Base-by-base conservation (phyloP, 768 basidiomycete species). In the Panaeolus papilionaceus region DNA sequence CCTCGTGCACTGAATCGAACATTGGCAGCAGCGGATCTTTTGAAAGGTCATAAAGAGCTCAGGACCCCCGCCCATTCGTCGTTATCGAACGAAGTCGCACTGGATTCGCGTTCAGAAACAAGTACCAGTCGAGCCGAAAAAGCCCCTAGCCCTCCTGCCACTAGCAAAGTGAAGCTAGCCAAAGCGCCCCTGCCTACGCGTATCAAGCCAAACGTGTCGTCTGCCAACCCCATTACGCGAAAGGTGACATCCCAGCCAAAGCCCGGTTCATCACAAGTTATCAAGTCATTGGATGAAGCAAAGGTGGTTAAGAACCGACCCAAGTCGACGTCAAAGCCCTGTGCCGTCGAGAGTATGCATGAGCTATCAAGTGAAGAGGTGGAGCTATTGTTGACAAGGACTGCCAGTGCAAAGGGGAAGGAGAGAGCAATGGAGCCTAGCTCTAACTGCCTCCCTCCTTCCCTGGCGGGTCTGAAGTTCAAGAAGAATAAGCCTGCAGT, bases 281-380 rank as follows among this genome's bases (percentile, higher is more conserved):
- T 23, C 47, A 51, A 51, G 26, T 51, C 47, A 51, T 0, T 58
- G 11, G 54, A 58, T 23, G 54, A 33, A 58, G 10, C 54, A 28
- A 58, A 58, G 54, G 54, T 58, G 28, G 4, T 58, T 9, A 58
- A 58, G 28, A 14, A 33, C 33, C 54, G 54, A 12, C 54, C 54
- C 8, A 58, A 28, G 28, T 28, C 16, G 10, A 4, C 7, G 9
- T 16, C 54, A 16, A 58, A 58, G 28, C 26, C 16, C 14, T 14
- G 54, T 7, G 33, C 11, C 11, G 28, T 58, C 54, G 54, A 58
- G 54, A 58, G 54, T 16, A 2, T 37, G 12, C 54, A 58, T 58
- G 28, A 33, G 9, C 33, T 58, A 7, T 58, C 28, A 9, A 37
- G 12, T 28, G 26, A 28, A 14, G 54, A 33, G 54, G 54, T 28